phyloP scores from a whole-genome alignment of 768 basidiomycete species.

The Gymnopilus junonius region DNA sequence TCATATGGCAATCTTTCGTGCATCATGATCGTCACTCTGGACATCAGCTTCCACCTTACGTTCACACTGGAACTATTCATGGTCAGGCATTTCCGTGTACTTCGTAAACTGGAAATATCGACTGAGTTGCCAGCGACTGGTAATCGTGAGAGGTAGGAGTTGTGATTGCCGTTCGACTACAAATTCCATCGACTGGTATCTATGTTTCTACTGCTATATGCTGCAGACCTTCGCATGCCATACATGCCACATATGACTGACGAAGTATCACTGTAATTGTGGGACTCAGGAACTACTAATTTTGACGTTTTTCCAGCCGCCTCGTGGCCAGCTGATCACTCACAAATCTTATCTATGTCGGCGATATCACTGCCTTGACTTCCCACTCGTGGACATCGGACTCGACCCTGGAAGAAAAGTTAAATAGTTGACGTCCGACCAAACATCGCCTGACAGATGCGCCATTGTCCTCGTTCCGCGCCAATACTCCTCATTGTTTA shows the following conservation, averaged over 20 bases:
- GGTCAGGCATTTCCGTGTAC: not conserved
- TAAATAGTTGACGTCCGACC: slow-evolving; percentile 2
- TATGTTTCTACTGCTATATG: too few relatives aligned
- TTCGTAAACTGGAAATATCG: not conserved
- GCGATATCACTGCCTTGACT: not conserved
- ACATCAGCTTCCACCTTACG: not conserved
- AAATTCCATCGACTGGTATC: too few relatives aligned
- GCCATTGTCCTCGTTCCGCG: not conserved
- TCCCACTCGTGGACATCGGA: not conserved
- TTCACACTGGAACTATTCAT: not conserved
- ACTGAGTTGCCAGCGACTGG: not conserved
- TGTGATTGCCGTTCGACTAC: too few relatives aligned
- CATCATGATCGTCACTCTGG: too few relatives aligned
- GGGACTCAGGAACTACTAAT: not conserved
- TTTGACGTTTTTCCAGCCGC: not conserved
- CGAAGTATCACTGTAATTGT: not conserved
- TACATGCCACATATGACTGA: not conserved
- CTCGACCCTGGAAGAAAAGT: not conserved
- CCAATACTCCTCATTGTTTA: slow-evolving; percentile 13
- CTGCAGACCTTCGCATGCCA: not conserved
- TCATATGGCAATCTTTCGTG: too few relatives aligned
- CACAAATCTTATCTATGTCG: not conserved
- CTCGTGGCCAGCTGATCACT: not conserved
- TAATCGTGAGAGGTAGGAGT: not conserved
- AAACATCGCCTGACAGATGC: slow-evolving; percentile 11